These are phyloP conservation scores for Casuarina equisetifolia DNA, from an alignment of 306 rosid genomes.

Conservation along the genomic window DNA sequence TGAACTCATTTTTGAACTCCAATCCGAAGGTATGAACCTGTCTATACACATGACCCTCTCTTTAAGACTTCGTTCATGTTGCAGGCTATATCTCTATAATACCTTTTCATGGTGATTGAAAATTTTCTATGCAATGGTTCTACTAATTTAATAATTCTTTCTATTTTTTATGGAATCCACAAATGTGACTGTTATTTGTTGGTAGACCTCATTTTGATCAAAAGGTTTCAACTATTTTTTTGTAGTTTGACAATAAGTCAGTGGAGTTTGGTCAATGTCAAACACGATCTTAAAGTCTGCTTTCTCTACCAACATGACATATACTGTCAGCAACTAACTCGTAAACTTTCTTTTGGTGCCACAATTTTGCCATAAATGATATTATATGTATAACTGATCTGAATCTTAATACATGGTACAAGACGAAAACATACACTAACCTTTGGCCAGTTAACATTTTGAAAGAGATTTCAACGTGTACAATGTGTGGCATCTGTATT, in stretches of 20 bases:
- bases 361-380: no score
- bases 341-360: no score
- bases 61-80: conserved; percentile 14
- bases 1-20: conserved; percentile 58
- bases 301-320: neutral
- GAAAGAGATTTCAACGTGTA: neutral
- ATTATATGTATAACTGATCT: no score
- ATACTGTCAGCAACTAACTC: no score
- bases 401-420: no score
- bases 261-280: neutral
- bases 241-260: neutral
- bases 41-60: conserved; percentile 15
- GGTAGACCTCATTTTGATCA: no score
- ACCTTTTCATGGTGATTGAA: conserved; percentile 5
- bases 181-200: neutral
- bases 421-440: neutral
- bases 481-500: neutral
- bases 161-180: neutral
- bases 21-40: conserved; percentile 50
- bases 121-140: neutral
- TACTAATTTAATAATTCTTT: neutral
- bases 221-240: no score
- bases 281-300: neutral
- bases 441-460: neutral
- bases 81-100: neutral